phyloP scores from a whole-genome alignment of 345 rosid genomes.

The thale cress (Arabidopsis thaliana) region DNA sequence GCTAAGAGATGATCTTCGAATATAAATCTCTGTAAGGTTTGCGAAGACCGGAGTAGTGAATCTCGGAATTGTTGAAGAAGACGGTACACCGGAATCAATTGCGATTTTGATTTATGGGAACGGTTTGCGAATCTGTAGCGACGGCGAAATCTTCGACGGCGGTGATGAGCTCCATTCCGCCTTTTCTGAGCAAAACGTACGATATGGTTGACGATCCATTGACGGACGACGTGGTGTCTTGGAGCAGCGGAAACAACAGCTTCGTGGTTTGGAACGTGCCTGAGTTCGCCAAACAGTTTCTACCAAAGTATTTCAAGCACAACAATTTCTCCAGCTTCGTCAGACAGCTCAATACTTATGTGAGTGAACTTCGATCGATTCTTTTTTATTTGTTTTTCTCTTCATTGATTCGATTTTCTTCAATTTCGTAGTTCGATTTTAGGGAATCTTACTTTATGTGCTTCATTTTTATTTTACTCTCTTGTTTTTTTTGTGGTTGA shows the following conservation, averaged over 20 bases:
- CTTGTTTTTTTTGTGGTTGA: not conserved
- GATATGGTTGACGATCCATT: constrained; percentile 63
- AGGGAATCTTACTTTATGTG: not conserved
- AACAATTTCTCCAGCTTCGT: constrained; percentile 69
- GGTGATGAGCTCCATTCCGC: constrained; percentile 50
- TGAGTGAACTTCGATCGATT: constrained; percentile 45
- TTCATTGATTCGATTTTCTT: not conserved
- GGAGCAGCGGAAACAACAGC: constrained; percentile 60
- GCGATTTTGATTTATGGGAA: constrained; percentile 39
- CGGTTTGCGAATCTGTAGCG: constrained; percentile 46
- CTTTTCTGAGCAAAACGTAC: constrained; percentile 64
- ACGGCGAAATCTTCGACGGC: constrained; percentile 35
- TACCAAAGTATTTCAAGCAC: constrained; percentile 70
- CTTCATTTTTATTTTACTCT: not conserved
- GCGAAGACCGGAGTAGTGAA: not conserved
- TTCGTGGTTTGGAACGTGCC: constrained; percentile 65
- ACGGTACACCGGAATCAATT: not conserved
- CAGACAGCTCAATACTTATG: constrained; percentile 69
- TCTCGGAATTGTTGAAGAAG: not conserved
- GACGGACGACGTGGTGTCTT: constrained; percentile 57
- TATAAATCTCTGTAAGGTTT: not conserved
- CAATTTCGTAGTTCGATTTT: not conserved
- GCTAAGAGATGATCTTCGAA: constrained; percentile 7
- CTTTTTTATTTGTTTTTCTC: not conserved
- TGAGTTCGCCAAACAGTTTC: constrained; percentile 53